Evolutionary conservation across 176 grass and related monocot genomes (phyloP).

Genomic region (Carex scoparia): DNA sequence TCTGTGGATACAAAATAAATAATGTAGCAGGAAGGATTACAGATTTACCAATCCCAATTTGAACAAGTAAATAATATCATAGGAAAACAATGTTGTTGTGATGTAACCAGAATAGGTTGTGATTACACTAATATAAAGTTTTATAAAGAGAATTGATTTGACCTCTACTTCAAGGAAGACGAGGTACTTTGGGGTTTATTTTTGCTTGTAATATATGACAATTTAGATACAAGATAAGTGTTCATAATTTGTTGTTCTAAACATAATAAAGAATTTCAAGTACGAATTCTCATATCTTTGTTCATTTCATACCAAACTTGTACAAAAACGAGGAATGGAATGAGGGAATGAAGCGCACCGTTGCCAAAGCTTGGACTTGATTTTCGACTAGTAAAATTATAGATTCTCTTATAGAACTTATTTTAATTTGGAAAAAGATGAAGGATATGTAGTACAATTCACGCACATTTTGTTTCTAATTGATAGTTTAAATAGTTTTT

Average conservation of each 20-base stretch:
- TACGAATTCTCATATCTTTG: neutral
- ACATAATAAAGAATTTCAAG: neutral
- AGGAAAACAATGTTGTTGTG: constrained; percentile 80
- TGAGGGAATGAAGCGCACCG: constrained; percentile 70
- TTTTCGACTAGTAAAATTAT: too few species aligned
- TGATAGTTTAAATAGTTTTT: neutral
- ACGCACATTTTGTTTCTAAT: neutral
- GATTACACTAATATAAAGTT: constrained; percentile 49
- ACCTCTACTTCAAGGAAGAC: constrained; percentile 77
- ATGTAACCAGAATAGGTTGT: constrained; percentile 42
- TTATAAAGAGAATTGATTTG: constrained; percentile 63
- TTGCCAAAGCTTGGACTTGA: constrained; percentile 53
- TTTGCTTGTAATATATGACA: neutral
- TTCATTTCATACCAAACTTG: constrained; percentile 68
- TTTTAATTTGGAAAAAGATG: too few species aligned
- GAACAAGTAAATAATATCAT: constrained; percentile 80
- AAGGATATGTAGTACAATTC: too few species aligned
- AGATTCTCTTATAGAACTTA: too few species aligned
- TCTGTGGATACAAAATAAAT: constrained; percentile 79
- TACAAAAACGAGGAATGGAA: constrained; percentile 65
- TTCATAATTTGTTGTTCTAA: neutral
- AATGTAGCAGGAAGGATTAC: constrained; percentile 85
- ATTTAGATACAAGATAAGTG: neutral
- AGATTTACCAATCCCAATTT: constrained; percentile 69
- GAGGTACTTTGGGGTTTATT: constrained; percentile 38